Evolutionary conservation across 805 yeast species (phyloP), one percentile per base, ranked within the genome.

Genomic region (Ogataea pini): DNA sequence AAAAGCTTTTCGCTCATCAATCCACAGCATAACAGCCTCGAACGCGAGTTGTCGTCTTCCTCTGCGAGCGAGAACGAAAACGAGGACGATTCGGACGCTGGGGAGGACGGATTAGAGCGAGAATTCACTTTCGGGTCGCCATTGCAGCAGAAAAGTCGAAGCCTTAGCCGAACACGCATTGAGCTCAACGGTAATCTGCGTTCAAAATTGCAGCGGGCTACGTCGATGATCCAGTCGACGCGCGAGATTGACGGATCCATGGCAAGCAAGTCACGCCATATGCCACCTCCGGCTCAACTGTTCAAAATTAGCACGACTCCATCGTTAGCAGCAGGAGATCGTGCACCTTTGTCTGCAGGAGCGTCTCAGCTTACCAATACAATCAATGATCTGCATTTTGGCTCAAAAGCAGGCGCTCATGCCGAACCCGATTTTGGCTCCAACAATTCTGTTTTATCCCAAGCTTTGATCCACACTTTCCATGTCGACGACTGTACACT

Each of bases 401-500:
- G 49, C 19, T 20, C 48, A 9, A 13, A 31, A 31, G 3, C 34
- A 6, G 22, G 13, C 14, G n/a, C 45, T 3, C 37, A 27, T 3
- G 19, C 40, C 17, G 38, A 36, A 14, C 44, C 29, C 12, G 49
- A 47, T 18, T 50, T 55, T 40, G 42, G 44, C 9, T 24, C 53
- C 14, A 52, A 51, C 19, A 65, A 64, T 42, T 60, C 67, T 1
- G 51, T 56, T 1, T 40, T 65, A 16, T 37, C 56, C 8, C 60
- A 63, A 42, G 65, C 77, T 7, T 54, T 63, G 24, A 65, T 79
- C 4, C 67, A 70, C 43, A 71, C 80, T 4, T 76, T 76, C 50
- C 58, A 62, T 20, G 73, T 73, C 44, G 67, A 72, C 42, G 72
- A 78, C 52, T 90, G 86, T 62, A 75, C 83, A n/a, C 75, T 87